Conservation (phyloP, 2,329 filamentous ascomycete species). For the Aspergillus brasiliensis region DNA sequence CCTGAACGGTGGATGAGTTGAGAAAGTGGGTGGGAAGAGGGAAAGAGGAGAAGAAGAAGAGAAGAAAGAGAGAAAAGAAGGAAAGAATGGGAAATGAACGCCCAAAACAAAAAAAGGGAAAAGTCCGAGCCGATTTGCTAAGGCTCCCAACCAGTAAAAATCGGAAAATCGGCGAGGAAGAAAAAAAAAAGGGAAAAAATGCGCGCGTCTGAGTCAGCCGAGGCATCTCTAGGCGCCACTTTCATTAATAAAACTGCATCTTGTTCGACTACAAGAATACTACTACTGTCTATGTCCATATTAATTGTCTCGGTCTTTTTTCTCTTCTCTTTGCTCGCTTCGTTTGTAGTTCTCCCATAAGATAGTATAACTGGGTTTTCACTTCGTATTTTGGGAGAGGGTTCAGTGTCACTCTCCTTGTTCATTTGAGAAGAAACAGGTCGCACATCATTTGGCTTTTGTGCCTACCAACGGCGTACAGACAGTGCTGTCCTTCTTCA, state of each 20-base stretch:
- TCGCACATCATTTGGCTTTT: not conserved
- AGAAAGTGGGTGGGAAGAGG: conserved; percentile 22
- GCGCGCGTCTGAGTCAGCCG: not conserved
- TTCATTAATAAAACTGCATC: not conserved
- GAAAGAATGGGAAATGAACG: conserved; percentile 17
- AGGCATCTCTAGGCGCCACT: not conserved
- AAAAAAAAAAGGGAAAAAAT: not conserved
- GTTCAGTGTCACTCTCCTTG: too few species aligned
- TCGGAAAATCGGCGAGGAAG: not conserved
- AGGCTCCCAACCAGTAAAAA: not conserved
- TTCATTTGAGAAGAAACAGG: too few species aligned
- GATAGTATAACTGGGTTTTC: too few species aligned
- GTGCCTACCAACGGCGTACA: not conserved
- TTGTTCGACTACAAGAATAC: not conserved
- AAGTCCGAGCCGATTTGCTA: conserved; percentile 25
- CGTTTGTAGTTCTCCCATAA: too few species aligned
- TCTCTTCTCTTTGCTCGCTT: too few species aligned
- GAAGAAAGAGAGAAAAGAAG: conserved; percentile 19
- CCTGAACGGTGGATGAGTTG: conserved; percentile 19
- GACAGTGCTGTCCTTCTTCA: not conserved
- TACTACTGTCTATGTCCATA: not conserved
- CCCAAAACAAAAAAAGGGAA: conserved; percentile 24
- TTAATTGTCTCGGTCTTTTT: too few species aligned
- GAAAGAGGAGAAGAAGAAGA: conserved; percentile 22
- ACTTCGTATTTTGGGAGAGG: too few species aligned